phyloP scores from a whole-genome alignment of 2,329 filamentous ascomycete species.

The Oidium heveae region DNA sequence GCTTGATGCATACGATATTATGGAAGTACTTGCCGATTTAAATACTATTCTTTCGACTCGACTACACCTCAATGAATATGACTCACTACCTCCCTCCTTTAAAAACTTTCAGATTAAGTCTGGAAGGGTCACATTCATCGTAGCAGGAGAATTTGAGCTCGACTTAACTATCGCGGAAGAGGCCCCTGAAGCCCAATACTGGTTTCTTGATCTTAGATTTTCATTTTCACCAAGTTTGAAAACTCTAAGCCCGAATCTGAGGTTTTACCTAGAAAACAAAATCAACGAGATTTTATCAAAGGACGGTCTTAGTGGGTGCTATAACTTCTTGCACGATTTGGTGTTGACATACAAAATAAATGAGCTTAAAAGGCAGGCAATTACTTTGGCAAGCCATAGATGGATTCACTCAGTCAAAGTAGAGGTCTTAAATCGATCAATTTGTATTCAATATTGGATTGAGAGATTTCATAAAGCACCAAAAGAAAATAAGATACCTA shows the following conservation, averaged over 20 bases:
- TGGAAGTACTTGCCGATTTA: conserved; percentile 53
- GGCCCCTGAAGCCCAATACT: conserved; percentile 61
- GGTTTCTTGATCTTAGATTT: conserved; percentile 81
- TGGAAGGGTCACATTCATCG: conserved; percentile 73
- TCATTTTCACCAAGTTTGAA: conserved; percentile 45
- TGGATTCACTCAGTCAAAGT: conserved; percentile 62
- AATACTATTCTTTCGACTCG: conserved; percentile 65
- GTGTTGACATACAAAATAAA: conserved; percentile 76
- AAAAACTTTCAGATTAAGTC: conserved; percentile 53
- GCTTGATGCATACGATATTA: conserved; percentile 43
- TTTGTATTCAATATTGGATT: conserved; percentile 83
- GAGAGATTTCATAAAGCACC: conserved; percentile 21
- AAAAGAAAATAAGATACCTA: conserved; percentile 25
- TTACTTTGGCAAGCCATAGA: conserved; percentile 37
- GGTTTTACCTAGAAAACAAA: conserved; percentile 39
- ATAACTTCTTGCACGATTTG: conserved; percentile 67
- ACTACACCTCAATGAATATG: conserved; percentile 60
- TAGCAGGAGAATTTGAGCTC: conserved; percentile 69
- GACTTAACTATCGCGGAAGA: conserved; percentile 81
- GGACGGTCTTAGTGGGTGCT: conserved; percentile 56
- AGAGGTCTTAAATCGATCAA: conserved; percentile 53
- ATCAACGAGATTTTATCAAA: conserved; percentile 46
- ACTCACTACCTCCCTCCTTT: conserved; percentile 51
- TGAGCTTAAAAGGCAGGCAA: conserved; percentile 54
- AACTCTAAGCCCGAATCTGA: conserved; percentile 34